These are phyloP conservation scores for Pichia sp. DNA, from an alignment of 1,139 yeast species.

Conservation along the genomic window DNA sequence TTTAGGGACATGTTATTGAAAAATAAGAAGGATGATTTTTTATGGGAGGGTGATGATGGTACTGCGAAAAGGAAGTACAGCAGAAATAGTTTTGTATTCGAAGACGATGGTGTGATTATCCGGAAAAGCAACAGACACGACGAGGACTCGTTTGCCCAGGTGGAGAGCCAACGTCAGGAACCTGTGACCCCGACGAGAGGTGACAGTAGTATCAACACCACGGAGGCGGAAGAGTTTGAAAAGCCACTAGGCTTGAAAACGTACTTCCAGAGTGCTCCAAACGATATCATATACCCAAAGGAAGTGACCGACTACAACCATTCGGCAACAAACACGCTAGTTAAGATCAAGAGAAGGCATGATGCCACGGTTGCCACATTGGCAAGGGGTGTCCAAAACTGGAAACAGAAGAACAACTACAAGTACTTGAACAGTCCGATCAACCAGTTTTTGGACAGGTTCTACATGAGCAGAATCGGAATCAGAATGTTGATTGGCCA, in stretches of 20 bases:
- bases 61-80: not conserved
- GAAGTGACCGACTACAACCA: constrained; percentile 73
- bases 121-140: constrained; percentile 14
- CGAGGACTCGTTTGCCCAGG: not conserved
- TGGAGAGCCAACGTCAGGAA: not conserved
- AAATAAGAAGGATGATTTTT: constrained; percentile 10
- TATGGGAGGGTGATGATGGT: constrained; percentile 7
- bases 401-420: constrained; percentile 60
- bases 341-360: constrained; percentile 74
- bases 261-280: constrained; percentile 60
- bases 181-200: not conserved
- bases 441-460: constrained; percentile 74
- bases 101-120: constrained; percentile 54
- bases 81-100: constrained; percentile 23
- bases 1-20: constrained; percentile 13
- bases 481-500: constrained; percentile 88
- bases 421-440: constrained; percentile 56
- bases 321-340: constrained; percentile 59
- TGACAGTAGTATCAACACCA: not conserved
- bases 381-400: constrained; percentile 89
- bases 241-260: constrained; percentile 35
- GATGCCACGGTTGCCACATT: constrained; percentile 93
- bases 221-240: constrained; percentile 7
- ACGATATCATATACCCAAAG: constrained; percentile 47
- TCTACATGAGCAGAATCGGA: constrained; percentile 84